Percentiles rank a stretch among this genome's conserved stretches.
Conservation (phyloP, 179 eudicot genomes). For the Kewa caespitosa region DNA sequence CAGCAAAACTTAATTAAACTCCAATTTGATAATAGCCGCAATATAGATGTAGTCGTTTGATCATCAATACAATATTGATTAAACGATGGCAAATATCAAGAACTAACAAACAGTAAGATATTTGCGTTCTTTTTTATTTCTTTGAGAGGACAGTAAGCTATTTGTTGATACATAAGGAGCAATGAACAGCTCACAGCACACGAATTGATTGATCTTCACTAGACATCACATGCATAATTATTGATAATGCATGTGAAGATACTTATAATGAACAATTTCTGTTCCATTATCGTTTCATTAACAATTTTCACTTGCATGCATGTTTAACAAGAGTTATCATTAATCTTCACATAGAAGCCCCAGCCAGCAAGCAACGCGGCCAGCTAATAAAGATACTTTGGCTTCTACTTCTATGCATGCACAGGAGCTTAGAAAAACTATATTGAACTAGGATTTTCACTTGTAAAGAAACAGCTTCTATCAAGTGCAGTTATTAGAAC, state of each 20-base stretch:
- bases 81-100: not conserved
- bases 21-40: not conserved
- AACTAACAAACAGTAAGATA: not conserved
- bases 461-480: not conserved
- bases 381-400: too few relatives aligned
- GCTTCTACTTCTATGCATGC: too few relatives aligned
- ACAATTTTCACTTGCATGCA: not conserved
- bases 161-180: too few relatives aligned
- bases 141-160: too few relatives aligned
- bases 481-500: not conserved
- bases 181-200: not conserved
- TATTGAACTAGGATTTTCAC: not conserved
- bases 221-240: not conserved
- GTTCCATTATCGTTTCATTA: not conserved
- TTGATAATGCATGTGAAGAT: too few relatives aligned
- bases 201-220: not conserved
- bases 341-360: too few relatives aligned
- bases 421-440: not conserved
- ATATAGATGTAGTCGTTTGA: not conserved
- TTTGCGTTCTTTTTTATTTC: too few relatives aligned
- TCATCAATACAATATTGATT: not conserved
- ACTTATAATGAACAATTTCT: too few relatives aligned
- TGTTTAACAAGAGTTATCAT: not conserved
- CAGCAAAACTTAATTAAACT: constrained; percentile 15
- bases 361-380: too few relatives aligned